phyloP scores from a whole-genome alignment of 352 stramenopile species.

The Blastocystis sp. region DNA sequence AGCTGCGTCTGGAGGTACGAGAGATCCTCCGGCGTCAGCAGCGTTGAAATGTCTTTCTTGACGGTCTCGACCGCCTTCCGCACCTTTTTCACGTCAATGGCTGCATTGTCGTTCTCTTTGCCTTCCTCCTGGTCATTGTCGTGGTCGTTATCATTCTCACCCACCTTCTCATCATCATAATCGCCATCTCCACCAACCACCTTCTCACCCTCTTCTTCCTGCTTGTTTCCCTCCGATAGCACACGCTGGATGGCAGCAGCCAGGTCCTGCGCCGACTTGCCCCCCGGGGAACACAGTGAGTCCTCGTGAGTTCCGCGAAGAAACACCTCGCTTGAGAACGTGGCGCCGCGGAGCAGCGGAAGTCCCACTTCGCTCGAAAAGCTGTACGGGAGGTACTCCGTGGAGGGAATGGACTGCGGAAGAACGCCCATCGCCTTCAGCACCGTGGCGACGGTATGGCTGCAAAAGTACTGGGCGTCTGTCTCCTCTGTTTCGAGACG shows the following conservation, averaged over 20 bases:
- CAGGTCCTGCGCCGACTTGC: neutral
- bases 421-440: slow-evolving; percentile 1
- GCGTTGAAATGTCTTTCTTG: neutral
- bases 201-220: neutral
- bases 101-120: neutral
- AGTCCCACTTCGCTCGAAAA: neutral
- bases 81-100: neutral
- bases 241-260: neutral
- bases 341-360: neutral
- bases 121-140: neutral
- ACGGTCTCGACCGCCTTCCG: neutral
- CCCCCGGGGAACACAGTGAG: neutral
- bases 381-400: slow-evolving; percentile 27
- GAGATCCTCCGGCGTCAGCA: neutral
- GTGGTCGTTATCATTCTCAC: neutral
- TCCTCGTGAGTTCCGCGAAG: neutral
- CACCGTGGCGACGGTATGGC: neutral
- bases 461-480: slow-evolving; percentile 1
- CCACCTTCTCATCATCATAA: neutral
- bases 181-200: neutral
- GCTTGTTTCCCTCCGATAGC: neutral
- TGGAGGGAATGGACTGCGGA: neutral
- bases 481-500: neutral
- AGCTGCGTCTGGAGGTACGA: neutral
- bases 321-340: slow-evolving; percentile 39